These are phyloP conservation scores for Emmonsiellopsis sp. DNA, from an alignment of 2,329 filamentous ascomycete genomes.

Conservation along the genomic window DNA sequence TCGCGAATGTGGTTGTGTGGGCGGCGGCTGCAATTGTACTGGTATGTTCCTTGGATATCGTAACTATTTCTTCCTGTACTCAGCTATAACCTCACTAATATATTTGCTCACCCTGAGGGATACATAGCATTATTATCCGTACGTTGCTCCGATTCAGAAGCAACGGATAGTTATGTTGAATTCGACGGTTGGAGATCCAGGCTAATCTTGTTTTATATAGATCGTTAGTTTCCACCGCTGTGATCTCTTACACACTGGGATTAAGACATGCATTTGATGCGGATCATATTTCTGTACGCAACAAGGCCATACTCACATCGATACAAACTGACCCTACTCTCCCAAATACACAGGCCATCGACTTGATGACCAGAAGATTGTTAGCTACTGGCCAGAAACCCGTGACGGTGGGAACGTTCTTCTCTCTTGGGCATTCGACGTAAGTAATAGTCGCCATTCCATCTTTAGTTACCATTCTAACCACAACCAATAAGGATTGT, in stretches of 20 bases:
- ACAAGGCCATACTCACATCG: neutral
- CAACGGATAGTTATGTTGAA: neutral
- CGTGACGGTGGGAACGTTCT: conserved; percentile 88
- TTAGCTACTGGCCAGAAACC: conserved; percentile 77
- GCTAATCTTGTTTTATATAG: conserved; percentile 23
- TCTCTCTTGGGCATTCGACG: conserved; percentile 88
- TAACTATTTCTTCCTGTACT: neutral
- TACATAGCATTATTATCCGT: no score
- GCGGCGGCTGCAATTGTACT: conserved; percentile 49
- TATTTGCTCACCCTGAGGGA: no score
- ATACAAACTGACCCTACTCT: neutral
- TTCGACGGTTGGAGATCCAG: no score
- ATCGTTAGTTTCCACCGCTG: conserved; percentile 65
- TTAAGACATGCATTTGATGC: conserved; percentile 93
- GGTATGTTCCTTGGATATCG: conserved; percentile 26
- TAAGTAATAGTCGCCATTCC: conserved; percentile 17
- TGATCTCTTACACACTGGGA: conserved; percentile 79
- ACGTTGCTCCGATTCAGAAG: neutral
- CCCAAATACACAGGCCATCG: conserved; percentile 55
- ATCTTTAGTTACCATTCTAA: neutral
- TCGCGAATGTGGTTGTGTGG: conserved; percentile 51
- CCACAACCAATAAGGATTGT: conserved; percentile 51
- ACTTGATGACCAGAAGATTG: conserved; percentile 85
- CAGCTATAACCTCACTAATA: neutral
- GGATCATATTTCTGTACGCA: conserved; percentile 65